phyloP scores from a whole-genome alignment of 2,329 filamentous ascomycete genomes.

The Trichophyton schoenleinii region DNA sequence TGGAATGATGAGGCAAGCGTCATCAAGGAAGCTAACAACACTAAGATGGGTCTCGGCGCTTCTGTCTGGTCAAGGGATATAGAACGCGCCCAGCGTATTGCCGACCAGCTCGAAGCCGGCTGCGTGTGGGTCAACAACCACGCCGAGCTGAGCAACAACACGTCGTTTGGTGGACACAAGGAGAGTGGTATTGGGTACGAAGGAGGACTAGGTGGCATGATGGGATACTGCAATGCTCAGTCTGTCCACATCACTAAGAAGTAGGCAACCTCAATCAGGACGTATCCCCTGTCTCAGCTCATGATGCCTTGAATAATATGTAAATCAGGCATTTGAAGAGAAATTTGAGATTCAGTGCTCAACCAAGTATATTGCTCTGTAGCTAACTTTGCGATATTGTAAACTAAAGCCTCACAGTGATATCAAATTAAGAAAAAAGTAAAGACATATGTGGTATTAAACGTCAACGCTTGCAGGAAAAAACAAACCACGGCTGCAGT shows the following conservation, averaged over 20 bases:
- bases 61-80: conserved; percentile 48
- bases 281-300: no score
- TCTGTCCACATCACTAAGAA: conserved; percentile 22
- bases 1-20: conserved; percentile 52
- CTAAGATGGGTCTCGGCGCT: conserved; percentile 42
- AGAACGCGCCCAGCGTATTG: conserved; percentile 40
- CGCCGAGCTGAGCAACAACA: conserved; percentile 19
- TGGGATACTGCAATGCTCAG: conserved; percentile 30
- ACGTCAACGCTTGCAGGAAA: neutral
- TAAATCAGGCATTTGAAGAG: neutral
- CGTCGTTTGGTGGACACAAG: conserved; percentile 42
- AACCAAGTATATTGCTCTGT: no score
- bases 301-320: no score
- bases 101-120: conserved; percentile 43
- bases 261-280: neutral
- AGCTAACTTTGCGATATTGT: no score
- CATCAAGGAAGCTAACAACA: conserved; percentile 42
- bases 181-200: conserved; percentile 41
- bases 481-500: neutral
- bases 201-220: conserved; percentile 31
- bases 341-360: neutral
- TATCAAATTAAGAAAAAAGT: neutral
- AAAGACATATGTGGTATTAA: neutral
- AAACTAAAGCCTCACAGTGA: no score
- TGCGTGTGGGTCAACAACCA: conserved; percentile 48